Evolutionary conservation across 768 basidiomycete genomes (phyloP), one percentile per base, ranked within the genome.

Genomic region (Suillus sp.): DNA sequence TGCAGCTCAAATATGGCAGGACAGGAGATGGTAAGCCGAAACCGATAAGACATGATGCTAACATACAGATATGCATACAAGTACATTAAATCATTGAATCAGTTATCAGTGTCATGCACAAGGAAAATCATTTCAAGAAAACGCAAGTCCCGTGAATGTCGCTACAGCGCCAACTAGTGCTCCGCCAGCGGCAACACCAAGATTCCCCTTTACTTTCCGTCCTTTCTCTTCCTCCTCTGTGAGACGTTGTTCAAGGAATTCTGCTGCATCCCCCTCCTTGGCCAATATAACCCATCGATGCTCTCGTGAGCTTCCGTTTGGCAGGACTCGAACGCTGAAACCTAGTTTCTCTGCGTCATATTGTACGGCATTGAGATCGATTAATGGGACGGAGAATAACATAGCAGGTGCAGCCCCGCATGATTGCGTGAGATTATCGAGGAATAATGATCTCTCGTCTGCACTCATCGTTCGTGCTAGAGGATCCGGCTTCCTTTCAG

Each of bases 141-240:
- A 77, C 37, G 87, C 87, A 59, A 88, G 78, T 18, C 85, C 84
- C 22, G 83, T 83, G 78, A 81, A 86, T 56, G 85, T 79, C 47
- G 85, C 85, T 8, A 86, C 84, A 45, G 84, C 86, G 45, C 87
- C 87, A 22, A 87, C 80, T 20, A 87, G 78, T n/a, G 81, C 84
- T 53, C 83, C 85, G 20, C 84, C 82, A 64, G 86, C 86, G 57
- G 79, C 82, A 51, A 80, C 80, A 54, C 75, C 78, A 73, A 75
- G 64, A 83, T 71, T 66, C 16, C 66, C 62, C 66, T 71, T 61
- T 48, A 22, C 65, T 61, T 63, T 69, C 30, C 22, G 48, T 25
- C 51, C 62, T 65, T 67, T 77, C 57, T 62, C 59, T 62, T 76
- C 70, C 45, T 77, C 76, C n/a, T 76, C 74, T 45, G 65, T 64